phyloP scores from a whole-genome alignment of 2,329 filamentous ascomycete species.

The Mycocentrospora acerina region DNA sequence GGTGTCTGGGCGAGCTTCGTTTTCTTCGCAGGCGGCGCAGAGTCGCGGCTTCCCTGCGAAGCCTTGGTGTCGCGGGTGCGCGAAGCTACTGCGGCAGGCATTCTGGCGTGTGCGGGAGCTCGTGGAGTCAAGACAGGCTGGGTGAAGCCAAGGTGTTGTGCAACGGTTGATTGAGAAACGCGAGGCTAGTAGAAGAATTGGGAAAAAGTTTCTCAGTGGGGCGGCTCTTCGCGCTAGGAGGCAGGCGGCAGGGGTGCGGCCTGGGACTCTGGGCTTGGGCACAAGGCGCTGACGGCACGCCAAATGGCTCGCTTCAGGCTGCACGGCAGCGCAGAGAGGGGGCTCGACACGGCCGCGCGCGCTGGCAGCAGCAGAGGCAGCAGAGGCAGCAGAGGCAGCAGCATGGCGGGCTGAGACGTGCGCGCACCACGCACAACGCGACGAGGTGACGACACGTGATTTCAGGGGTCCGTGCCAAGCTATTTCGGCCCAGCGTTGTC shows the following conservation, averaged over 20 bases:
- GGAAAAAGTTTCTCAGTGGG: constrained; percentile 18
- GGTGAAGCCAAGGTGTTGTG: constrained; percentile 5
- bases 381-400: neutral
- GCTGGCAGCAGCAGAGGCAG: neutral
- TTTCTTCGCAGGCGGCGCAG: constrained; percentile 41
- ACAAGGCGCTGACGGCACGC: no score
- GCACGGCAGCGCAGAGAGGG: neutral
- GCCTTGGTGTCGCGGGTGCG: constrained; percentile 20
- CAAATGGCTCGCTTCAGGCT: no score
- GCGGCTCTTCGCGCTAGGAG: constrained; percentile 9
- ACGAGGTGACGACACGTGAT: no score
- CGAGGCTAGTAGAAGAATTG: no score
- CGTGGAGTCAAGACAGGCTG: constrained; percentile 6
- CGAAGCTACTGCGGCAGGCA: constrained; percentile 39
- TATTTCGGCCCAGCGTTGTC: no score
- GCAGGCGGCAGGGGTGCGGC: constrained; percentile 11
- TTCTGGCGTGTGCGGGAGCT: constrained; percentile 12
- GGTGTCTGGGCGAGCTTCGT: constrained; percentile 36
- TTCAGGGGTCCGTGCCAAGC: no score
- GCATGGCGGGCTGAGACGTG: no score
- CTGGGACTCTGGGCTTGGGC: no score
- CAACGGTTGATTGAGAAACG: no score
- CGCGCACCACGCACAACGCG: neutral
- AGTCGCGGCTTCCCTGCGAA: constrained; percentile 24
- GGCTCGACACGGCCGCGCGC: no score